phyloP scores from a whole-genome alignment of 2,329 filamentous ascomycete species.

The Pseudophaeomoniella oleicola region DNA sequence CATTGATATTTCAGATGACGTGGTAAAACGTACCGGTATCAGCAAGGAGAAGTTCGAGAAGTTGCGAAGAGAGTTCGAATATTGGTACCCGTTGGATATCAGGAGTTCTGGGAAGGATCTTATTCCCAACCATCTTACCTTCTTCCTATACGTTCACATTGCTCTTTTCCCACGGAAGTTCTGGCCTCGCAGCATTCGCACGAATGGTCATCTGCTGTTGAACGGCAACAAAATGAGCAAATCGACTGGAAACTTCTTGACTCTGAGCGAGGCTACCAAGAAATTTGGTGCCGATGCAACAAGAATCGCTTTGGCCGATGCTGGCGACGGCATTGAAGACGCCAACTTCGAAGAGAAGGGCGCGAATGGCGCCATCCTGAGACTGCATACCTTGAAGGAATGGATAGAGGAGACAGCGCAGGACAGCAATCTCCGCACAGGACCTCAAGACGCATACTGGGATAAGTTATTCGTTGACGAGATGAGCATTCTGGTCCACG shows the following conservation, averaged over 20 bases:
- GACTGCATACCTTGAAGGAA: constrained; percentile 68
- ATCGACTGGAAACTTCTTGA: constrained; percentile 94
- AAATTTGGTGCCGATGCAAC: constrained; percentile 94
- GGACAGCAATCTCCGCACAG: constrained; percentile 63
- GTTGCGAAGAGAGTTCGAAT: constrained; percentile 86
- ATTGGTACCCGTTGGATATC: constrained; percentile 90
- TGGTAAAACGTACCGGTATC: constrained; percentile 54
- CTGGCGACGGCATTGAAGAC: constrained; percentile 85
- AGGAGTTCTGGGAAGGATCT: constrained; percentile 84
- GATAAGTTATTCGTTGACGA: constrained; percentile 90
- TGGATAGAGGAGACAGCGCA: constrained; percentile 81
- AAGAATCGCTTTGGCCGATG: constrained; percentile 82
- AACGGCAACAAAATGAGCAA: constrained; percentile 99
- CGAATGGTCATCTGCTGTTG: constrained; percentile 84
- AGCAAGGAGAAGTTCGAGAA: constrained; percentile 56
- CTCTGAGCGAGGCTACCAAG: constrained; percentile 65
- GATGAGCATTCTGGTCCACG: constrained; percentile 67
- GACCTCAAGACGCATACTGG: constrained; percentile 61
- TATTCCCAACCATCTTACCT: constrained; percentile 86
- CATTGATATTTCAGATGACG: constrained; percentile 51
- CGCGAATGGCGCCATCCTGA: constrained; percentile 79
- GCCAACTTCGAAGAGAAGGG: constrained; percentile 96
- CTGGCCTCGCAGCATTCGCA: constrained; percentile 75
- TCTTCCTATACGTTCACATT: constrained; percentile 86
- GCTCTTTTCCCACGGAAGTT: constrained; percentile 78